Conservation (phyloP, 1,284 basidiomycete species). For the Malassezia pachydermatis region DNA sequence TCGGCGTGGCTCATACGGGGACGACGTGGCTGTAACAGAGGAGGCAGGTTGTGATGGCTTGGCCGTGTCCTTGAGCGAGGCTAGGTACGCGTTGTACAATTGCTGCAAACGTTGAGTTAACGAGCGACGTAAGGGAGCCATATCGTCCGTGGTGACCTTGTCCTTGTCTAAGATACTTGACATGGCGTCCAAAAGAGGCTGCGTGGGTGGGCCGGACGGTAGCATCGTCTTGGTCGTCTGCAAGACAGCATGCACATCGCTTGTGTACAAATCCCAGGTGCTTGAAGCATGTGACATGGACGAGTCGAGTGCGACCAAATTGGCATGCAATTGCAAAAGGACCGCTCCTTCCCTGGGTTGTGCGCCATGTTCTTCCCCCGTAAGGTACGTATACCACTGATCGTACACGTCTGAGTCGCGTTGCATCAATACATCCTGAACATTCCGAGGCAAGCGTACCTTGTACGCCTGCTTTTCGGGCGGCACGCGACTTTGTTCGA, state of each 20-base stretch:
- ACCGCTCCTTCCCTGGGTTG: slow-evolving; percentile 1
- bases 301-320: slow-evolving; percentile 5
- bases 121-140: not conserved
- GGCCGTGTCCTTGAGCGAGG: not conserved
- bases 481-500: slow-evolving; percentile 1
- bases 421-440: slow-evolving; percentile 4
- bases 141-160: not conserved
- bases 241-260: slow-evolving; percentile 11
- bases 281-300: slow-evolving; percentile 3
- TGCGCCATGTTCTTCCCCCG: not conserved
- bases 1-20: slow-evolving; percentile 10
- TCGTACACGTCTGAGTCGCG: slow-evolving; percentile 6
- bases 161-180: not conserved
- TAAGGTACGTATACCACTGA: slow-evolving; percentile 9
- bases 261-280: slow-evolving; percentile 3
- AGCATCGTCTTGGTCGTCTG: not conserved
- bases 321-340: slow-evolving; percentile 15
- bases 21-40: not conserved
- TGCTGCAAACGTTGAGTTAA: slow-evolving; percentile 11
- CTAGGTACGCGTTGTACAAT: slow-evolving; percentile 8
- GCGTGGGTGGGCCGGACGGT: not conserved
- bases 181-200: not conserved
- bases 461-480: not conserved
- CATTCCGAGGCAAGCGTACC: not conserved
- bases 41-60: not conserved